Evolutionary conservation across 1,139 yeast species (phyloP), one percentile per base, ranked within the genome.

Genomic region (Diutina neorugosa): DNA sequence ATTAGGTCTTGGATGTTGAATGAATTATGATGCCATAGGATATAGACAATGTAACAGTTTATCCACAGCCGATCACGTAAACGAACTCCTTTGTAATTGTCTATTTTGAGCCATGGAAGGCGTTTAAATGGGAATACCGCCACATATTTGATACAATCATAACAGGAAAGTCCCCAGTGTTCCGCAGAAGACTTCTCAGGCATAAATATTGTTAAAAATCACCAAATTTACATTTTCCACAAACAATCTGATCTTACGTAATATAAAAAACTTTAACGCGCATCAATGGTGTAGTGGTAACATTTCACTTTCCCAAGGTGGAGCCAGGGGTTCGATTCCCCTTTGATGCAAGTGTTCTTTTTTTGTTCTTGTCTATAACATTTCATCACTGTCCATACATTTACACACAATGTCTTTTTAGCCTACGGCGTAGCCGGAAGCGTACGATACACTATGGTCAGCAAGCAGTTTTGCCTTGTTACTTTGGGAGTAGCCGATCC

Each of bases 391-490:
- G 14, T 9, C 4, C 37, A 31, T 31, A 31, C 37, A 11, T 11
- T 4, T n/a, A 27, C 11, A 27, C 34, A 27, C 18, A 44, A 21
- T 12, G 55, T 40, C 7, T 4, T 57, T 51, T 53, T 9, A 67
- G 87, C 62, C 19, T 8, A 46, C 21, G 14, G 41, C 50, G 27
- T 80, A 87, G 0, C 95, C 98, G 51, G 96, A 80, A 0, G 94
- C 96, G 65, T 93, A 93, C 55, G 95, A 85, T 50, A 93, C 96
- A 69, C 96, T 84, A 60, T 91, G 81, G 53, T 90, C 97, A 20
- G 63, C 58, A 1, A 70, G 60, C 19, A 65, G 63, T 0, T 60
- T 61, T 1, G 77, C 95, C 23, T 67, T 65, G 52, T 82, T 80
- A 62, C 96, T 86, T 66, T 93, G 98, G 1, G 85, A 72, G 64